phyloP scores from a whole-genome alignment of 495 filamentous ascomycete genomes.

The Hyaloscypha hepaticicola region DNA sequence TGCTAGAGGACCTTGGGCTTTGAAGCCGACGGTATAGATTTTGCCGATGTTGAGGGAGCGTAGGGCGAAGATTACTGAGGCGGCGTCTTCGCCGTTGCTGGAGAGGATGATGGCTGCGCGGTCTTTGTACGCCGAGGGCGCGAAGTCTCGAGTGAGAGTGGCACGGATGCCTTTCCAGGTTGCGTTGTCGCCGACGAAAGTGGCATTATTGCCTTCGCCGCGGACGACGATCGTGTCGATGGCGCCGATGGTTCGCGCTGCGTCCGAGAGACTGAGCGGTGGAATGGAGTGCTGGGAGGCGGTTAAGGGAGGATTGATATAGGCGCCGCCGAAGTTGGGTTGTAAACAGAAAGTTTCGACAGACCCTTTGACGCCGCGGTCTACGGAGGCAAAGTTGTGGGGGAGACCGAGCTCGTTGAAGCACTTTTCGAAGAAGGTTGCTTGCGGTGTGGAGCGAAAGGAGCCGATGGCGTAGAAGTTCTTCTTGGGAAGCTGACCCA shows the following conservation, averaged over 20 bases:
- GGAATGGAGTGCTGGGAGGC: constrained; percentile 57
- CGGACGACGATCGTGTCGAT: constrained; percentile 76
- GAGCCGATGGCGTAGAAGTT: constrained; percentile 78
- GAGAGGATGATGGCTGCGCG: constrained; percentile 74
- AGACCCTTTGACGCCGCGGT: constrained; percentile 61
- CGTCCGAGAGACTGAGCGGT: constrained; percentile 55
- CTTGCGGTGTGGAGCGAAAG: constrained; percentile 67
- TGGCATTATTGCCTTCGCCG: constrained; percentile 33
- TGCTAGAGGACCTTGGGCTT: constrained; percentile 60
- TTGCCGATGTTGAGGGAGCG: constrained; percentile 72
- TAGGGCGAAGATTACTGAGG: constrained; percentile 72
- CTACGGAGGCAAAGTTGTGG: constrained; percentile 73
- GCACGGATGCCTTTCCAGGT: constrained; percentile 82
- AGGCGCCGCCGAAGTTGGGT: constrained; percentile 74
- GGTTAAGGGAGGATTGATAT: constrained; percentile 68
- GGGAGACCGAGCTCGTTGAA: constrained; percentile 85
- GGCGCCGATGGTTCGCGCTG: constrained; percentile 70
- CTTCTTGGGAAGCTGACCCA: constrained; percentile 77
- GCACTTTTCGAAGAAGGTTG: constrained; percentile 84
- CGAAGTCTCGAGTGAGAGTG: constrained; percentile 75
- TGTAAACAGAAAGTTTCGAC: constrained; percentile 67
- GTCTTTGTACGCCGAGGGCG: constrained; percentile 73
- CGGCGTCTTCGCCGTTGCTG: constrained; percentile 65
- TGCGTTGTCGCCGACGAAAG: constrained; percentile 72
- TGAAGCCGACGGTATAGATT: constrained; percentile 83